A percentile compares a stretch with the other conserved stretches of the same genome.
Conservation (phyloP, 129 eudicot genomes). For the sunflower (Helianthus annuus) region DNA sequence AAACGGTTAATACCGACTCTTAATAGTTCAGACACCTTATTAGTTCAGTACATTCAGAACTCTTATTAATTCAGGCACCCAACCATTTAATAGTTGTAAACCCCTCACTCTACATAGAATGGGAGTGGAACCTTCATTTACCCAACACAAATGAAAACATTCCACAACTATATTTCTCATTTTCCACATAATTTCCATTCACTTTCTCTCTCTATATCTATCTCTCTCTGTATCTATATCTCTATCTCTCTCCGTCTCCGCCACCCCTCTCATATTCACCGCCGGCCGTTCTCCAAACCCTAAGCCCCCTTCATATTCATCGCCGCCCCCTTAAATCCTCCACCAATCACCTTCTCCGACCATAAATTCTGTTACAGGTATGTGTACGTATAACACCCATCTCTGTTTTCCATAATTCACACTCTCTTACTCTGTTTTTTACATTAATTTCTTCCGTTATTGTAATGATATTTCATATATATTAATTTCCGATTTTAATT, state of each 20-base stretch:
- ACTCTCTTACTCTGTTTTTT: constrained; percentile 10
- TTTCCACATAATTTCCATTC: constrained; percentile 3
- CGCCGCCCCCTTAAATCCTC: not conserved
- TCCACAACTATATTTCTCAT: not conserved
- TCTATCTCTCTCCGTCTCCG: not conserved
- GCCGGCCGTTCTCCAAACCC: constrained; percentile 33
- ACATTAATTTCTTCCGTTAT: not conserved
- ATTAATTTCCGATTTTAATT: not conserved
- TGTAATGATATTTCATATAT: not conserved
- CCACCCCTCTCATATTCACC: constrained; percentile 9
- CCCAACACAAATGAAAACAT: too few species aligned
- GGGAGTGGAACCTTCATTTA: too few species aligned
- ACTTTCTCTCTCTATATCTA: constrained; percentile 23
- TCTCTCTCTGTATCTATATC: not conserved
- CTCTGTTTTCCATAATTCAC: not conserved
- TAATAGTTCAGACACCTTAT: too few species aligned
- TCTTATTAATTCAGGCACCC: too few species aligned
- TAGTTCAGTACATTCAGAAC: too few species aligned
- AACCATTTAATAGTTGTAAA: too few species aligned
- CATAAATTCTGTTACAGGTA: constrained; percentile 16
- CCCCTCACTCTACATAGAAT: too few species aligned
- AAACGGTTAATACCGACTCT: too few species aligned
- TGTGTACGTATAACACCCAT: not conserved
- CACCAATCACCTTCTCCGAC: not conserved
- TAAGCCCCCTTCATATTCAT: constrained; percentile 1